Conservation (phyloP, 2,329 filamentous ascomycete genomes). For the Xylariomycetidae sp. region DNA sequence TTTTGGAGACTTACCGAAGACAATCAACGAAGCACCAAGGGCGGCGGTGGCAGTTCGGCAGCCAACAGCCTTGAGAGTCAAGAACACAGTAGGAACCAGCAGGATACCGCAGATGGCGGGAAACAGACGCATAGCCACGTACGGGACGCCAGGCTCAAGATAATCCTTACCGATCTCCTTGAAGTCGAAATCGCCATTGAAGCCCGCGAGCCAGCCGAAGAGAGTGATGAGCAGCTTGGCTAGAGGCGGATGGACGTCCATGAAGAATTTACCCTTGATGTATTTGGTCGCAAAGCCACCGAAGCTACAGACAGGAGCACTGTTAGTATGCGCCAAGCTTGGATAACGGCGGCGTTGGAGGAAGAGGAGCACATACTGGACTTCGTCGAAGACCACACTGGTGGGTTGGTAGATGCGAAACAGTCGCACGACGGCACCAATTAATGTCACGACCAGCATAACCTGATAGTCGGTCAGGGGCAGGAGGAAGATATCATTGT, state of each 20-base stretch:
- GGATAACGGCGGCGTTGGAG: too few relatives aligned
- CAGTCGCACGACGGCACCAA: constrained; percentile 76
- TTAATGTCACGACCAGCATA: constrained; percentile 64
- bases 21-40: constrained; percentile 79
- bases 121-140: constrained; percentile 94
- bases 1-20: constrained; percentile 68
- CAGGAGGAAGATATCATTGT: constrained; percentile 89
- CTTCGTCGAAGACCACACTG: constrained; percentile 98
- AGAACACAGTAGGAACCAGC: constrained; percentile 86
- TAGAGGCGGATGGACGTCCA: constrained; percentile 98
- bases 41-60: constrained; percentile 82
- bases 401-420: constrained; percentile 95
- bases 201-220: constrained; percentile 90
- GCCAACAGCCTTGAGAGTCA: constrained; percentile 86
- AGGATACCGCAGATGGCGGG: constrained; percentile 86
- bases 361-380: constrained; percentile 70
- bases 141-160: constrained; percentile 87
- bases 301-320: constrained; percentile 60
- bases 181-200: constrained; percentile 95
- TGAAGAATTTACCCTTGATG: constrained; percentile 99
- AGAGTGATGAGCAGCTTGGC: constrained; percentile 96
- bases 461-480: constrained; percentile 79
- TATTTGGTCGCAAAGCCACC: constrained; percentile 98
- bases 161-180: constrained; percentile 99
- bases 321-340: too few relatives aligned